Evolutionary conservation across 805 yeast species (phyloP).

Genomic region (Candida tammaniensis): DNA sequence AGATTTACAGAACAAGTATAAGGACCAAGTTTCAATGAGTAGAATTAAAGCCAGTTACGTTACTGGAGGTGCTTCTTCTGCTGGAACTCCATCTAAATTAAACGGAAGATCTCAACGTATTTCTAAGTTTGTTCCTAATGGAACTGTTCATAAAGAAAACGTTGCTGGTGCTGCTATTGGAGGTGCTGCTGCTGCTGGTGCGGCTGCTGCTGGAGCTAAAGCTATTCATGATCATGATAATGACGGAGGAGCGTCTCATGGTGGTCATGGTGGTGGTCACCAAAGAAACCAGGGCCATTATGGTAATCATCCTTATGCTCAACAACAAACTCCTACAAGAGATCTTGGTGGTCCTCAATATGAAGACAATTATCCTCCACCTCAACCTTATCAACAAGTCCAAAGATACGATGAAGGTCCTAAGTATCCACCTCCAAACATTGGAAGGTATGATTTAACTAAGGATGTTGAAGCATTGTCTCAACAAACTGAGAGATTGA

Average conservation of each 20-base stretch:
- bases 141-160: slow-evolving; percentile 3
- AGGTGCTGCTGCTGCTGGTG: slow-evolving; percentile 10
- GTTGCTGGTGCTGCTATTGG: slow-evolving; percentile 6
- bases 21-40: slow-evolving; percentile 53
- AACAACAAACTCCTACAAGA: no score
- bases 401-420: no score
- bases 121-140: slow-evolving; percentile 16
- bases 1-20: slow-evolving; percentile 57
- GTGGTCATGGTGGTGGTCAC: not conserved
- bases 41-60: slow-evolving; percentile 62
- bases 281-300: slow-evolving; percentile 1
- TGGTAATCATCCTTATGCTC: slow-evolving; percentile 5
- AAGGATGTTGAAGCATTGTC: slow-evolving; percentile 37
- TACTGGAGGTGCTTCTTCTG: slow-evolving; percentile 19
- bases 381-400: no score
- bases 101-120: slow-evolving; percentile 16
- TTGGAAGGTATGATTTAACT: slow-evolving; percentile 14
- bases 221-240: no score
- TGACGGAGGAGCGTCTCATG: slow-evolving; percentile 1
- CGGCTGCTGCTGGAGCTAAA: slow-evolving; percentile 3
- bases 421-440: not conserved
- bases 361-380: slow-evolving; percentile 2
- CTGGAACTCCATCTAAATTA: slow-evolving; percentile 9
- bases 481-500: slow-evolving; percentile 39
- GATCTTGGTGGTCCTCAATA: no score